These are phyloP conservation scores for Zygosaccharomyces bailii DNA, from an alignment of 805 yeast species.

Conservation along the genomic window DNA sequence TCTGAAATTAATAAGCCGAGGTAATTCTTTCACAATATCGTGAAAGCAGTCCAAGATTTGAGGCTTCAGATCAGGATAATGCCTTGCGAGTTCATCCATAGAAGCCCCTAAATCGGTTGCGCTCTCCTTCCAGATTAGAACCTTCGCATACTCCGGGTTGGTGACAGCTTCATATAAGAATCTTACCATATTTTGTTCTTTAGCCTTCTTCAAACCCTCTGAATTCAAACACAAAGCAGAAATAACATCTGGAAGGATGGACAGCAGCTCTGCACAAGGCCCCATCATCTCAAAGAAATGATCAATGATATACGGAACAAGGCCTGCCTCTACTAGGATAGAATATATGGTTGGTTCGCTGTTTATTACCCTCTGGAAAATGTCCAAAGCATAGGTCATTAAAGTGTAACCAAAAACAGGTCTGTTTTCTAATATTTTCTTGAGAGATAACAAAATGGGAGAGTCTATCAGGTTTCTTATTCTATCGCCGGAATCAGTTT, in stretches of 20 bases:
- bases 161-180: constrained; percentile 51
- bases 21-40: constrained; percentile 44
- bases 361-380: constrained; percentile 69
- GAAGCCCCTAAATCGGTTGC: constrained; percentile 58
- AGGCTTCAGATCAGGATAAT: constrained; percentile 71
- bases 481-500: constrained; percentile 77
- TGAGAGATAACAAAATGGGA: constrained; percentile 60
- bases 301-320: constrained; percentile 60
- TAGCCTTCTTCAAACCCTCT: constrained; percentile 62
- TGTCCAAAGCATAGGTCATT: constrained; percentile 56
- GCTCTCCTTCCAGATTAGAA: constrained; percentile 50
- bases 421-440: constrained; percentile 54
- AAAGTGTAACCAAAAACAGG: constrained; percentile 63
- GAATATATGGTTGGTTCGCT: constrained; percentile 88
- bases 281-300: constrained; percentile 54
- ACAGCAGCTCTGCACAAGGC: constrained; percentile 55
- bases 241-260: constrained; percentile 66
- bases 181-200: constrained; percentile 39
- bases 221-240: constrained; percentile 80
- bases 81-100: constrained; percentile 78
- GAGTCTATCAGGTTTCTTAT: constrained; percentile 85
- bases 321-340: constrained; percentile 72
- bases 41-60: constrained; percentile 49
- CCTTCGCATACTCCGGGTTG: constrained; percentile 48
- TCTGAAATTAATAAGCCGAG: constrained; percentile 39